Evolutionary conservation across 139 green algal genomes (phyloP).

Genomic region (Chlamydomonas applanata): DNA sequence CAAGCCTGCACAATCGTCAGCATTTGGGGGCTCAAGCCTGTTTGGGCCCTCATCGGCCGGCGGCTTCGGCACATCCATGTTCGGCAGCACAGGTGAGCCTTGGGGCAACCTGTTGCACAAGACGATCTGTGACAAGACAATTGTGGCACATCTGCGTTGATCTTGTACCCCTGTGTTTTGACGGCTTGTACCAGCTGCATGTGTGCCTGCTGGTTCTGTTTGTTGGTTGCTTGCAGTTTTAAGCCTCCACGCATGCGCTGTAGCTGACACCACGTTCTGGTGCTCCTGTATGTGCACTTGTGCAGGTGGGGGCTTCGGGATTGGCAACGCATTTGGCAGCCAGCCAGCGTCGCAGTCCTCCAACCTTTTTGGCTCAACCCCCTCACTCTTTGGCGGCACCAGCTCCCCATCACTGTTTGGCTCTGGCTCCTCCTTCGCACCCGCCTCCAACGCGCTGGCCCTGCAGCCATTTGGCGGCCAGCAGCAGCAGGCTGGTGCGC

Average conservation of each 20-base stretch:
- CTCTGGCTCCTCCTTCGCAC: not conserved
- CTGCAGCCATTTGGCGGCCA: slow-evolving; percentile 12
- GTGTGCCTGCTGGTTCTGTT: too few species aligned
- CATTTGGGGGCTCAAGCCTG: slow-evolving; percentile 1
- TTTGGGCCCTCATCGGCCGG: not conserved
- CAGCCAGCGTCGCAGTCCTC: not conserved
- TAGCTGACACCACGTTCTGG: too few species aligned
- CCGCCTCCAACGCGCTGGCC: not conserved
- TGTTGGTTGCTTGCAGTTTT: too few species aligned
- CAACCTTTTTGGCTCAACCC: slow-evolving; percentile 37
- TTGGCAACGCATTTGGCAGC: slow-evolving; percentile 15
- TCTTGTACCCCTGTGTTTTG: too few species aligned
- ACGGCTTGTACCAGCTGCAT: too few species aligned
- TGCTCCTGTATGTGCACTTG: not conserved
- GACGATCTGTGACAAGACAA: too few species aligned
- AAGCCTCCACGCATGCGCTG: too few species aligned
- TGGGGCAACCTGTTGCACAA: too few species aligned
- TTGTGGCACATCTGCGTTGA: too few species aligned
- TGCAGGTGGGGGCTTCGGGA: slow-evolving; percentile 3
- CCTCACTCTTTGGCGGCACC: slow-evolving; percentile 43
- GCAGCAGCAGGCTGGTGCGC: not conserved
- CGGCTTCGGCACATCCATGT: not conserved
- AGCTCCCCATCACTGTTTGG: slow-evolving; percentile 1
- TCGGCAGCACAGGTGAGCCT: slow-evolving; percentile 7
- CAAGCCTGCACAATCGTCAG: not conserved